Conservation (phyloP, 441 rosid genomes). For the Gossypium gossypioides region DNA sequence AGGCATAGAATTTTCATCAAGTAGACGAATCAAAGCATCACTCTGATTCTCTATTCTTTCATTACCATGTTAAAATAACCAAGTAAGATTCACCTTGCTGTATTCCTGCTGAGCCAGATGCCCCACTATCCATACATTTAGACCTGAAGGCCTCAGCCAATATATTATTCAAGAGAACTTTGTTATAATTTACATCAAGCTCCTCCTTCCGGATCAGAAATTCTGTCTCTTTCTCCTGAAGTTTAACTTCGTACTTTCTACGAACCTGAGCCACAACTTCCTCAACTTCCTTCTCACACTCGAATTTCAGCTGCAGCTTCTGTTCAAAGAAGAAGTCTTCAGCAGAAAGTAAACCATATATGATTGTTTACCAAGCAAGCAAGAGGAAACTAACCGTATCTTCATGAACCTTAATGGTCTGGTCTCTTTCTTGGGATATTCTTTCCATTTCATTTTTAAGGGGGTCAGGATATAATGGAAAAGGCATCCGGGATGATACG, state of each 20-base stretch:
- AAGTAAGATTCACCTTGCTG: conserved; percentile 36
- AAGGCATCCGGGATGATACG: conserved; percentile 29
- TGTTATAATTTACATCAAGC: conserved; percentile 29
- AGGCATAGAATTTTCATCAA: neutral
- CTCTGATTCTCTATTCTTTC: neutral
- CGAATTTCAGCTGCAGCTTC: conserved; percentile 39
- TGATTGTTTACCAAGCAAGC: conserved; percentile 16
- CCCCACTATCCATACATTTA: conserved; percentile 43
- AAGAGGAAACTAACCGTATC: conserved; percentile 38
- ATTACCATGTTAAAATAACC: neutral
- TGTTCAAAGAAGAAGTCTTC: conserved; percentile 28
- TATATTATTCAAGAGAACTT: conserved; percentile 50
- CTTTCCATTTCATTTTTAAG: conserved; percentile 74
- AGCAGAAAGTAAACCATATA: conserved; percentile 12
- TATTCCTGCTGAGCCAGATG: conserved; percentile 19
- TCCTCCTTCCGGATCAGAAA: conserved; percentile 32
- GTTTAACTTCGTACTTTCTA: conserved; percentile 41
- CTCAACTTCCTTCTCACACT: conserved; percentile 58
- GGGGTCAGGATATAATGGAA: conserved; percentile 41
- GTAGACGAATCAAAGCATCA: neutral
- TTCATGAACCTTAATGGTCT: conserved; percentile 29
- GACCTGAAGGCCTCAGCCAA: conserved; percentile 62
- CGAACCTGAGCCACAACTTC: conserved; percentile 45
- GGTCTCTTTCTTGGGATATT: conserved; percentile 41
- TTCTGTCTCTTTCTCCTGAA: conserved; percentile 42